phyloP scores from a whole-genome alignment of 495 filamentous ascomycete species.

The Sordaria brevicollis region DNA sequence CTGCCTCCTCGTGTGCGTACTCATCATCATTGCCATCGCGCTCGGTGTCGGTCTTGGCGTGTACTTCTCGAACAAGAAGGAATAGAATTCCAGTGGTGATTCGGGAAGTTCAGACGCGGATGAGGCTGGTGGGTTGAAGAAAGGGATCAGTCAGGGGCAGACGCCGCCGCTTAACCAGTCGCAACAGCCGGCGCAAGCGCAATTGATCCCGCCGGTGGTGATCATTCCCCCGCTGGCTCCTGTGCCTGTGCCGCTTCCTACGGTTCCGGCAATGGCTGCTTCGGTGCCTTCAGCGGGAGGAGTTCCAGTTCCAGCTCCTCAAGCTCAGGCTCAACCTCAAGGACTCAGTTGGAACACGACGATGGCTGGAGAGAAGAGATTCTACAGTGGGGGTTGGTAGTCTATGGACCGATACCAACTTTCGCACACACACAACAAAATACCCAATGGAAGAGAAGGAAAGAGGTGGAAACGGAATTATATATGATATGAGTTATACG shows the following conservation, averaged over 20 bases:
- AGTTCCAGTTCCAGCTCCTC: too few relatives aligned
- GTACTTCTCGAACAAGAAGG: conserved; percentile 6
- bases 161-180: neutral
- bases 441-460: neutral
- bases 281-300: neutral
- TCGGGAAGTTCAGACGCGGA: neutral
- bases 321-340: neutral
- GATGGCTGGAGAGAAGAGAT: neutral
- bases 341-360: neutral
- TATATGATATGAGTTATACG: neutral
- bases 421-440: neutral
- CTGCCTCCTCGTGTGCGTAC: conserved; percentile 48
- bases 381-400: neutral
- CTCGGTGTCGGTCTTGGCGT: conserved; percentile 37
- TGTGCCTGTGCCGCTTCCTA: neutral
- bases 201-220: neutral
- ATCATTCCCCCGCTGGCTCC: neutral
- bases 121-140: neutral
- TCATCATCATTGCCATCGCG: conserved; percentile 43
- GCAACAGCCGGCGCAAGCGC: conserved; percentile 4
- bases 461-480: neutral
- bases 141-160: neutral
- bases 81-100: neutral
- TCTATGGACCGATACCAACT: neutral
- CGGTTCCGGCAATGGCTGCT: neutral